Evolutionary conservation across 371 early-diverging fungal genomes (phyloP).

Genomic region (Haplosporangium sp.): DNA sequence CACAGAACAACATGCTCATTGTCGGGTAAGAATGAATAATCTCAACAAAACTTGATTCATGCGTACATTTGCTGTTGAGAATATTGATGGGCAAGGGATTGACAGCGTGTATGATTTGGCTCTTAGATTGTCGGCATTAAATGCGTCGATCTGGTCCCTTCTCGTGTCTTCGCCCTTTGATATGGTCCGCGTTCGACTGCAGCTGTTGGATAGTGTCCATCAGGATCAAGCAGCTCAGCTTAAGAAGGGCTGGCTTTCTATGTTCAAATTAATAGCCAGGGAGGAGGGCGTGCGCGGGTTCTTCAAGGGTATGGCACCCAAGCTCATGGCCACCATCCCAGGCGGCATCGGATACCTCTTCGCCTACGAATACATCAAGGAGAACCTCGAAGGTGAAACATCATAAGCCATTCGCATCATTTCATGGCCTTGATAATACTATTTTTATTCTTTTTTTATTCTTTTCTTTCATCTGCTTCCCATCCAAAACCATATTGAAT

Average conservation of each 20-base stretch:
- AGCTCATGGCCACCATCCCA: conserved; percentile 46
- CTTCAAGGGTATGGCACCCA: conserved; percentile 50
- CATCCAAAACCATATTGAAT: conserved; percentile 9
- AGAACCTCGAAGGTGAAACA: conserved; percentile 34
- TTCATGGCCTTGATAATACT: too few relatives aligned
- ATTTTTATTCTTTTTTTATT: neutral
- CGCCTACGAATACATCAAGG: conserved; percentile 51
- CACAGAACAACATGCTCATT: conserved; percentile 39
- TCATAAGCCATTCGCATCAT: neutral
- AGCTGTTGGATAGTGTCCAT: conserved; percentile 40
- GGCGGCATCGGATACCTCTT: conserved; percentile 46
- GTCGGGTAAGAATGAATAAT: conserved; percentile 28
- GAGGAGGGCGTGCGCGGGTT: conserved; percentile 51
- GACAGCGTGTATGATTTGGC: too few relatives aligned
- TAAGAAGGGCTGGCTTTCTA: conserved; percentile 51
- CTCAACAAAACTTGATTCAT: too few relatives aligned
- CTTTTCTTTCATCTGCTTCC: neutral
- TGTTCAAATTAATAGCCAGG: conserved; percentile 46
- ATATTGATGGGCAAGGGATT: too few relatives aligned
- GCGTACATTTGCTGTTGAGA: too few relatives aligned
- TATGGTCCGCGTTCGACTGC: conserved; percentile 50
- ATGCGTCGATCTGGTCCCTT: conserved; percentile 29
- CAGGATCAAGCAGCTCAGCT: conserved; percentile 41
- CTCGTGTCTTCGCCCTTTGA: conserved; percentile 43
- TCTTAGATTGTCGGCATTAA: conserved; percentile 37